These are phyloP conservation scores for Erigeron philadelphicus DNA, from an alignment of 140 eudicot species.

Conservation along the genomic window DNA sequence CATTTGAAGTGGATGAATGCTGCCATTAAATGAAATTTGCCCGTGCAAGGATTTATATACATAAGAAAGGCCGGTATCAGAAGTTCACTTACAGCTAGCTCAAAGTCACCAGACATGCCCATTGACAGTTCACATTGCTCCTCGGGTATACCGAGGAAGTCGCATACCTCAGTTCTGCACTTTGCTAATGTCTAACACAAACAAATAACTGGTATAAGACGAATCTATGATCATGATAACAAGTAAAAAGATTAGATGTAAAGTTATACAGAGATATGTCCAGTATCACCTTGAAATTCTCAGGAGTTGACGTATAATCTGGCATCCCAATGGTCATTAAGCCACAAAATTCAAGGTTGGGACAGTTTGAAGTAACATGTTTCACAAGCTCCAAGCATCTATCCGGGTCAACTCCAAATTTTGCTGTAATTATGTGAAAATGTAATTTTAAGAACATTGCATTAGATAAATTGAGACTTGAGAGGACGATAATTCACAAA, in stretches of 20 bases:
- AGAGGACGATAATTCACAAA: neutral
- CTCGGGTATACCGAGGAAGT: conserved; percentile 69
- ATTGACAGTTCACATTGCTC: conserved; percentile 83
- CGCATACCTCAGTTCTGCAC: conserved; percentile 82
- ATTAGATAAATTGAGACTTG: neutral
- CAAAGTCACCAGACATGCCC: conserved; percentile 99
- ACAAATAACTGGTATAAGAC: conserved; percentile 13
- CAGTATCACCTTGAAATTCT: conserved; percentile 73
- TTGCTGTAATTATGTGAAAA: conserved; percentile 47
- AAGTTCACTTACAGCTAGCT: conserved; percentile 71
- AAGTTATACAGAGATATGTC: neutral
- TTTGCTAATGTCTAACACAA: conserved; percentile 74
- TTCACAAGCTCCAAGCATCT: conserved; percentile 77
- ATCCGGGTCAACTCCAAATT: conserved; percentile 83
- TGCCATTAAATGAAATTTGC: neutral
- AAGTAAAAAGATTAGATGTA: neutral
- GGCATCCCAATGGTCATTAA: conserved; percentile 97
- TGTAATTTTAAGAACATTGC: neutral
- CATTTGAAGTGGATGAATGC: neutral
- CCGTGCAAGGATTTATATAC: neutral
- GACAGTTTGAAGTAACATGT: conserved; percentile 64
- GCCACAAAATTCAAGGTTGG: conserved; percentile 88
- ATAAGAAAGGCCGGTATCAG: neutral
- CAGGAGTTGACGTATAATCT: conserved; percentile 96
- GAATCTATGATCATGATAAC: neutral